Base-by-base conservation (phyloP, 805 yeast genomes). In the Candida taoyuanica region DNA sequence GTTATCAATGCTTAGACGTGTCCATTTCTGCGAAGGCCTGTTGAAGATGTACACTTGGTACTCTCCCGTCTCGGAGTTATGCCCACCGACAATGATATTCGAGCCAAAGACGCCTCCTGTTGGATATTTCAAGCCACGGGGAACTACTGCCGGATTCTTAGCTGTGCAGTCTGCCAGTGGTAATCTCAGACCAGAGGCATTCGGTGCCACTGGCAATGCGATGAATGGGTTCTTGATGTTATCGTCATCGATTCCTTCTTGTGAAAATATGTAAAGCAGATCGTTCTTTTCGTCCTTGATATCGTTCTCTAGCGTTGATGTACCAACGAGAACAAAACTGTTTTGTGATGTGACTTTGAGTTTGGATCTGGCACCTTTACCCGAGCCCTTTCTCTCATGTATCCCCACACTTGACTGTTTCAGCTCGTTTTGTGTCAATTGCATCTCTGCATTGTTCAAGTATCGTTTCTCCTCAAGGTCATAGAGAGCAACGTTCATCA, bases 61-160 rank as follows among this genome's bases (percentile, higher is more conserved):
- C 53, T 61, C 44, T 9, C 48, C 43, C 4, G 68, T 70, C 30
- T 64, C 63, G 4, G 75, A 74, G 33, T 72, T 57, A 37, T 71
- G 78, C 0, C 93, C 93, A 3, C 75, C 67, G 3, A 80, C 63
- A 5, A 83, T 70, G 15, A 82, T 53, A 46, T 78, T 81, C 42
- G 78, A 77, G 5, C 88, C 89, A 53, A 81, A 82, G 11, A 69
- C 53, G 1, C 78, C 85, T 17, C 82, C 77, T 0, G 76, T 68
- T 2, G 88, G 85, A 46, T 65, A 72, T 17, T 63, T 57, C 35
- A 81, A 59, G 25, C 70, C 67, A 40, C 56, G 64, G 1, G 82
- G 82, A 7, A 71, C 60, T 8, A 62, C 65, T 16, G 49, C 47
- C 20, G 40, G 42, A 31, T 39, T 51, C 17, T 32, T 38, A n/a